Evolutionary conservation across 192 early-diverging fungal species (phyloP).

Genomic region (Coemansia sp.): DNA sequence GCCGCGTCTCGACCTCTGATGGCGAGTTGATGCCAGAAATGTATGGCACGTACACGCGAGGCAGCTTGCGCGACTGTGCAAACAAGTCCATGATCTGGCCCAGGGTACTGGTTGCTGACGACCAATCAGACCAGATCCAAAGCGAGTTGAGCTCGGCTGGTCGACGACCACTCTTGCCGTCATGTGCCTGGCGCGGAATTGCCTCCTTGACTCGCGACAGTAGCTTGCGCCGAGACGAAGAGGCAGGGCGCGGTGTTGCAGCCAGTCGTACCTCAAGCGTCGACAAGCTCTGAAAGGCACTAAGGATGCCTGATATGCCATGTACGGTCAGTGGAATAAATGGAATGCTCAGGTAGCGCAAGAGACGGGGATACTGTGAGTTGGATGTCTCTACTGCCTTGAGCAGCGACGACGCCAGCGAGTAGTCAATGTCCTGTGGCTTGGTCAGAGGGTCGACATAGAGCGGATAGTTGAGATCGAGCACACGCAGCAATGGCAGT

Average conservation of each 20-base stretch:
- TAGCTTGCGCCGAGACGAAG: constrained; percentile 51
- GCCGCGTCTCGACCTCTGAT: constrained; percentile 53
- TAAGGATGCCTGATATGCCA: constrained; percentile 47
- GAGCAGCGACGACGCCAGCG: constrained; percentile 47
- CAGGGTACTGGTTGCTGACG: constrained; percentile 49
- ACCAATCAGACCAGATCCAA: constrained; percentile 58
- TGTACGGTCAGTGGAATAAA: constrained; percentile 51
- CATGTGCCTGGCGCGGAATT: constrained; percentile 32
- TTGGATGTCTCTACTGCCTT: constrained; percentile 20
- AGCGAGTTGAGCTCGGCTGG: constrained; percentile 47
- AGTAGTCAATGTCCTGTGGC: constrained; percentile 50
- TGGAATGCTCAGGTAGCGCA: constrained; percentile 58
- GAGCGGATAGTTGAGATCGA: constrained; percentile 59
- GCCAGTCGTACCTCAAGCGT: constrained; percentile 54
- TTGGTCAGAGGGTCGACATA: constrained; percentile 55
- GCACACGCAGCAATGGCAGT: constrained; percentile 45
- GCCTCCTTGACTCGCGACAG: constrained; percentile 45
- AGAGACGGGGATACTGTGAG: constrained; percentile 38
- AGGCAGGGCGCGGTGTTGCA: constrained; percentile 28
- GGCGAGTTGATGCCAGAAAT: constrained; percentile 38
- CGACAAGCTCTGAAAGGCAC: constrained; percentile 41
- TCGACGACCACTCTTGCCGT: constrained; percentile 17
- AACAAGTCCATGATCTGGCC: constrained; percentile 48
- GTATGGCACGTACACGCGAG: constrained; percentile 53
- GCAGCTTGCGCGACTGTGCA: constrained; percentile 31